Evolutionary conservation across 495 filamentous ascomycete genomes (phyloP), one percentile per base, ranked within the genome.

Genomic region (Geopyxis carbonaria): DNA sequence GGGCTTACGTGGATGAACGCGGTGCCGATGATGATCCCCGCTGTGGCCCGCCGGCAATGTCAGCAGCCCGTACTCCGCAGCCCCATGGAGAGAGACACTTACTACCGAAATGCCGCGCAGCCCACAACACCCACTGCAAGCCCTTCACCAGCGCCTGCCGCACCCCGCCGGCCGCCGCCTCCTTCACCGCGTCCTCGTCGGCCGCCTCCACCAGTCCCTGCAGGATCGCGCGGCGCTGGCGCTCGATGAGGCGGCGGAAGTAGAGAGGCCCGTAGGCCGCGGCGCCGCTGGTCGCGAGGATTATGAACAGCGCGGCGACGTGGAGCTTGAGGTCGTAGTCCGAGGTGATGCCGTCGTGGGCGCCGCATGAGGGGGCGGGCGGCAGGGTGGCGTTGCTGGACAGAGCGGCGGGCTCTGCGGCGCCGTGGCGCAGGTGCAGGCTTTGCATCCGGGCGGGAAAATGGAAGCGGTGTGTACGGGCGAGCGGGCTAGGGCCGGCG

Each of bases 11-110:
- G 76, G 15, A 79, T 63, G 41, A 78, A 79, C 7, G 73, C 75
- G 1, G 76, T 80, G 16, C 76, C 71, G 34, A 80, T 59, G 33
- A 80, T 67, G 22, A 79, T 69, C 16, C 76, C 76, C n/a, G n/a
- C n/a, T n/a, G n/a, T n/a, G n/a, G n/a, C n/a, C n/a, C n/a, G n/a
- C n/a, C n/a, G n/a, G n/a, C n/a, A n/a, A n/a, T n/a, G n/a, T n/a
- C n/a, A n/a, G n/a, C n/a, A n/a, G n/a, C n/a, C n/a, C n/a, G n/a
- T n/a, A n/a, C n/a, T n/a, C n/a, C n/a, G n/a, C n/a, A n/a, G n/a
- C n/a, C n/a, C n/a, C n/a, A n/a, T n/a, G n/a, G n/a, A n/a, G n/a
- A n/a, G n/a, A n/a, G n/a, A n/a, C n/a, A n/a, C n/a, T n/a, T n/a
- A n/a, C n/a, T 78, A 34, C 76, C 76, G 44, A 80, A 79, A 44